Conservation (phyloP, 2,329 filamentous ascomycete species). For the Beauveria medogensis region DNA sequence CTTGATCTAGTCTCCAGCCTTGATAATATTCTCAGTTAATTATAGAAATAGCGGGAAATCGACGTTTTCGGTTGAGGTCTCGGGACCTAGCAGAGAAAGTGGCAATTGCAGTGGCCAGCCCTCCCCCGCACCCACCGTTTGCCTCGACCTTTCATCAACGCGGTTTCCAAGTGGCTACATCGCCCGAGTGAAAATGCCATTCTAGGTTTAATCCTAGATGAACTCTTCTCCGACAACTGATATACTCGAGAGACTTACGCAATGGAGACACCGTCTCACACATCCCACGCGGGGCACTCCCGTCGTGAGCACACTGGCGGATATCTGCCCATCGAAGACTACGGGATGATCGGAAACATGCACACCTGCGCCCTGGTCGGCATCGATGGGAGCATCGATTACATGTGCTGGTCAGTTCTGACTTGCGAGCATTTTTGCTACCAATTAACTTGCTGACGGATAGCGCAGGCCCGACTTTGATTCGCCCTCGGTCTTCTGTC, state of each 20-base stretch:
- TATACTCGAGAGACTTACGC: not conserved
- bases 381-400: slow-evolving; percentile 66
- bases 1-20: no score
- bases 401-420: slow-evolving; percentile 64
- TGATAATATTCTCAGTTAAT: no score
- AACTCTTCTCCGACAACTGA: no score
- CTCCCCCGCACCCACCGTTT: not conserved
- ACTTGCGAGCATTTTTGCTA: not conserved
- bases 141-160: not conserved
- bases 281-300: slow-evolving; percentile 24
- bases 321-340: slow-evolving; percentile 62
- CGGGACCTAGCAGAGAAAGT: not conserved
- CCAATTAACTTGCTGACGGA: not conserved
- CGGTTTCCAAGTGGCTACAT: not conserved
- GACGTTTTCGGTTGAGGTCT: not conserved
- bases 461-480: slow-evolving; percentile 63
- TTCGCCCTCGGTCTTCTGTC: slow-evolving; percentile 67
- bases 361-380: slow-evolving; percentile 68
- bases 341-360: slow-evolving; percentile 77
- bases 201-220: not conserved
- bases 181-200: not conserved
- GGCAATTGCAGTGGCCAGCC: not conserved
- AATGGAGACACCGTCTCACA: slow-evolving; percentile 11
- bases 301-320: slow-evolving; percentile 32
- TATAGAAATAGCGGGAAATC: not conserved